A percentile compares a stretch with the other conserved stretches of the same genome.
phyloP scores from a whole-genome alignment of 805 yeast genomes.

The Ogataea glucozyma region DNA sequence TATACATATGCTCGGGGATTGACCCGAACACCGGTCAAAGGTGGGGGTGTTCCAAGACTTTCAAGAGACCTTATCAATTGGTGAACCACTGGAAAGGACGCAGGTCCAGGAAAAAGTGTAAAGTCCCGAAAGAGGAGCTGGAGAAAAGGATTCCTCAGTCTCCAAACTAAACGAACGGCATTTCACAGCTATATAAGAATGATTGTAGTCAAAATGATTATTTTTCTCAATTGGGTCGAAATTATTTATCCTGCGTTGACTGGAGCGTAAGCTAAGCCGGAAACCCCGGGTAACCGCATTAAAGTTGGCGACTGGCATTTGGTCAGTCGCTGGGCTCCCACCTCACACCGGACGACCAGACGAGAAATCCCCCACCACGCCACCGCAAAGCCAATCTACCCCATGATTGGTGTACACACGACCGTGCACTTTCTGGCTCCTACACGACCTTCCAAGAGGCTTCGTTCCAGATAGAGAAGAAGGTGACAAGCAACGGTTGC shows the following conservation, averaged over 20 bases:
- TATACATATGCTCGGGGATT: slow-evolving; percentile 7
- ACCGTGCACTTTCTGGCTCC: neutral
- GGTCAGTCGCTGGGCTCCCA: too few relatives aligned
- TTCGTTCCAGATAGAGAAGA: slow-evolving; percentile 6
- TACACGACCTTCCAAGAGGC: slow-evolving; percentile 1
- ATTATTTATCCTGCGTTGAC: slow-evolving; percentile 1
- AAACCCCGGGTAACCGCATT: too few relatives aligned
- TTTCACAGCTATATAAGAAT: neutral
- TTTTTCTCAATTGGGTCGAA: slow-evolving; percentile 1
- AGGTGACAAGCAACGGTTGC: slow-evolving; percentile 6
- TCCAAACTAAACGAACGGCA: too few relatives aligned
- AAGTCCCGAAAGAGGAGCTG: slow-evolving; percentile 11
- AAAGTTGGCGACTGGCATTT: too few relatives aligned
- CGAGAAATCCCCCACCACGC: too few relatives aligned
- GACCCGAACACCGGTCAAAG: slow-evolving; percentile 7
- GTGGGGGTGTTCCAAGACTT: slow-evolving; percentile 14
- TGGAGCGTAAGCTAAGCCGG: too few relatives aligned
- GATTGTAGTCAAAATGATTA: neutral
- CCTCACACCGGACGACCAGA: too few relatives aligned
- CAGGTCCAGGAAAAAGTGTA: slow-evolving; percentile 10
- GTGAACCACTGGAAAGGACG: slow-evolving; percentile 15
- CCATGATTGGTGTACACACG: too few relatives aligned
- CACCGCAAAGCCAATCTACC: too few relatives aligned
- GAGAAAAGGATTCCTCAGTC: too few relatives aligned
- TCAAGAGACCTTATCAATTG: slow-evolving; percentile 14